Base-by-base conservation (phyloP, 257 asterid species). In the Linderniella brevidens region DNA sequence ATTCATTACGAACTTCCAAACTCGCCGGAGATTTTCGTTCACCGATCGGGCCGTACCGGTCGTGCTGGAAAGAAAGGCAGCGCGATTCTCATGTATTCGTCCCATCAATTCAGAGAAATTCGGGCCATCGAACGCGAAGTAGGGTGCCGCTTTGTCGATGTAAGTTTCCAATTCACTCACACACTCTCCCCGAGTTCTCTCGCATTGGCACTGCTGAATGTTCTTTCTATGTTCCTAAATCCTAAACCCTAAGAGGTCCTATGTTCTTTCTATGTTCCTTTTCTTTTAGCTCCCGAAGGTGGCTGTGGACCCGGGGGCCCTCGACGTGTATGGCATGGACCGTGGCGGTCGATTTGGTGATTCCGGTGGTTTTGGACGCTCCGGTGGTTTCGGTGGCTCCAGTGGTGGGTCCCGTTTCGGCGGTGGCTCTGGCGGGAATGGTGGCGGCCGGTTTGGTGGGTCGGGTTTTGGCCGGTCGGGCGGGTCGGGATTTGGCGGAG, bases 21-120 rank as follows among this genome's bases (percentile, higher is more conserved):
- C 68, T 68, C 74, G 49, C 60, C 98, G 37, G 98, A 88, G 68
- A 60, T 60, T 36, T 88, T 88, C 68, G 98, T 88, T 54, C 98
- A 88, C 65, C 83, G 98, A 8, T 69, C 98, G 62, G 98, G 98
- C 40, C 82, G 98, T 62, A 88, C 98, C 32, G 98, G 98, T 44
- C 98, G 98, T 70, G 98, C 98, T 52, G 98, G 98, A 61, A 88
- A 88, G 77, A 80, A 78, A 58, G 98, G 98, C 19, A 70, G 47
- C 63, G 95, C 98, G 49, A 67, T 88, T 58, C 79, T 84, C 17
- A 76, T 88, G n/a, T 65, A 80, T 71, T 63, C 98, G 19, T 50
- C 78, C 54, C 75, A 52, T 52, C 80, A 88, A 45, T 58, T 59
- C 54, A 72, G 90, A 68, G 94, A 80, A 4, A 60, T 88, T 18